These are phyloP conservation scores for Pyricularia sp. DNA, from an alignment of 2,329 filamentous ascomycete genomes.

Conservation along the genomic window DNA sequence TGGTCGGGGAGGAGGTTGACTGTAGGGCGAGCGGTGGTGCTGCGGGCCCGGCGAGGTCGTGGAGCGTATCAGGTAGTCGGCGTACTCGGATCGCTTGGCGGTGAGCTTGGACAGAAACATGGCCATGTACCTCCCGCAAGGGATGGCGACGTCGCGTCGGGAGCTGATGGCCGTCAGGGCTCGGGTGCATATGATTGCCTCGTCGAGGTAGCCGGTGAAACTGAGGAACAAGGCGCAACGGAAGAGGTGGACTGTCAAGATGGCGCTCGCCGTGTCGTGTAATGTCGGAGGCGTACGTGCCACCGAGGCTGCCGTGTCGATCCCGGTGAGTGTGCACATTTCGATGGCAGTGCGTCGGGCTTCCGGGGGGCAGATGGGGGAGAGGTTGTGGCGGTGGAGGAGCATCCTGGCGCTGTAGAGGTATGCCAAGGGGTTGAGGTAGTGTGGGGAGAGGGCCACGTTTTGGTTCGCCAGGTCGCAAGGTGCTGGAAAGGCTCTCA, in stretches of 20 bases:
- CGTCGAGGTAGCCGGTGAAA: slow-evolving; percentile 61
- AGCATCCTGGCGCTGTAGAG: slow-evolving; percentile 78
- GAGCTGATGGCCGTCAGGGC: slow-evolving; percentile 62
- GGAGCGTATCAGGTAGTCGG: slow-evolving; percentile 23
- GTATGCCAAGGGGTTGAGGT: slow-evolving; percentile 66
- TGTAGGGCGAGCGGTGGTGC: slow-evolving; percentile 14
- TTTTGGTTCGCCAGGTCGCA: slow-evolving; percentile 56
- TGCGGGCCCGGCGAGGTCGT: slow-evolving; percentile 15
- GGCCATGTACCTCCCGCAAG: slow-evolving; percentile 71
- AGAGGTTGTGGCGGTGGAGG: slow-evolving; percentile 82
- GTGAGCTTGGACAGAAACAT: slow-evolving; percentile 70
- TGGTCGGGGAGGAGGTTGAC: slow-evolving; percentile 12
- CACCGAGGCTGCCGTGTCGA: slow-evolving; percentile 72
- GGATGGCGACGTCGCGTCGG: slow-evolving; percentile 61
- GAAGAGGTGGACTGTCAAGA: slow-evolving; percentile 79
- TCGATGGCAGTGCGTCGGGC: slow-evolving; percentile 65
- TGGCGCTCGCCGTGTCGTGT: slow-evolving; percentile 59
- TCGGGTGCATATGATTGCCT: slow-evolving; percentile 64
- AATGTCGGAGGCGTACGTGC: slow-evolving; percentile 52
- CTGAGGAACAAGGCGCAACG: slow-evolving; percentile 75
- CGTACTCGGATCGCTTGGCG: slow-evolving; percentile 36
- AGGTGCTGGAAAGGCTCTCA: slow-evolving; percentile 64
- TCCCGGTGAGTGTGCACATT: slow-evolving; percentile 62
- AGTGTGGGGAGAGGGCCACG: slow-evolving; percentile 61
- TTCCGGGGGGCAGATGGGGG: slow-evolving; percentile 56